These are phyloP conservation scores for Scheffersomyces cryptocercus DNA, from an alignment of 1,139 yeast genomes.

Conservation along the genomic window DNA sequence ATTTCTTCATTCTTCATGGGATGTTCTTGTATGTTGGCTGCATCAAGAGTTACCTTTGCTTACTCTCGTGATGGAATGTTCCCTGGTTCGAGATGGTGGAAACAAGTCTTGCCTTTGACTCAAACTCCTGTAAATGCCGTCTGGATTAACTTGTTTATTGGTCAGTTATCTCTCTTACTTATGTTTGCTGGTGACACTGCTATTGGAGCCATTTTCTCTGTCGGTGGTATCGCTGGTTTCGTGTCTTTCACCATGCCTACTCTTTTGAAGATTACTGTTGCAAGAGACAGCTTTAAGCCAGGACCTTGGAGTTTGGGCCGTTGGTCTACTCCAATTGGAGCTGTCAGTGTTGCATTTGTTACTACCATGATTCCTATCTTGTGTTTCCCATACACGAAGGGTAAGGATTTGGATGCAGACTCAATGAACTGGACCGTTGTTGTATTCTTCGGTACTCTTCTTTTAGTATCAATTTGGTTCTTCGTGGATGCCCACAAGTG, in stretches of 20 bases:
- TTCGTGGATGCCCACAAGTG: slow-evolving; percentile 59
- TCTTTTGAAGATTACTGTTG: slow-evolving; percentile 57
- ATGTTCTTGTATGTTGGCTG: slow-evolving; percentile 68
- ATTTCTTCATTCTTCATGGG: slow-evolving; percentile 68
- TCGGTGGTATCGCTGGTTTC: slow-evolving; percentile 74
- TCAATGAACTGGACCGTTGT: slow-evolving; percentile 72
- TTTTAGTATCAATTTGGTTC: slow-evolving; percentile 54
- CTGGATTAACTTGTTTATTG: slow-evolving; percentile 60
- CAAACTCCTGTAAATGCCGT: slow-evolving; percentile 72
- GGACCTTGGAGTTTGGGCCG: slow-evolving; percentile 75
- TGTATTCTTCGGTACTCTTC: slow-evolving; percentile 67
- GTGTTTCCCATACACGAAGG: slow-evolving; percentile 61
- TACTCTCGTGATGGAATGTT: slow-evolving; percentile 72
- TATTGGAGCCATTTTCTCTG: slow-evolving; percentile 74
- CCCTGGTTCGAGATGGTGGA: slow-evolving; percentile 58
- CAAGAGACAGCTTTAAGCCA: slow-evolving; percentile 53
- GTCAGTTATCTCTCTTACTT: slow-evolving; percentile 56
- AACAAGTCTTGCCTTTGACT: slow-evolving; percentile 54
- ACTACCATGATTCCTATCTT: slow-evolving; percentile 64
- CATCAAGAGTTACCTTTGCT: slow-evolving; percentile 68
- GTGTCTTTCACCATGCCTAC: slow-evolving; percentile 73
- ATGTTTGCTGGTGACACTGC: slow-evolving; percentile 71
- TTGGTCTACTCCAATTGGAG: slow-evolving; percentile 50
- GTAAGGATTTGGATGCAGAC: slow-evolving; percentile 46
- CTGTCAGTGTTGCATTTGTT: slow-evolving; percentile 48